phyloP scores from a whole-genome alignment of 2,329 filamentous ascomycete species.

The Penicillium sp. region DNA sequence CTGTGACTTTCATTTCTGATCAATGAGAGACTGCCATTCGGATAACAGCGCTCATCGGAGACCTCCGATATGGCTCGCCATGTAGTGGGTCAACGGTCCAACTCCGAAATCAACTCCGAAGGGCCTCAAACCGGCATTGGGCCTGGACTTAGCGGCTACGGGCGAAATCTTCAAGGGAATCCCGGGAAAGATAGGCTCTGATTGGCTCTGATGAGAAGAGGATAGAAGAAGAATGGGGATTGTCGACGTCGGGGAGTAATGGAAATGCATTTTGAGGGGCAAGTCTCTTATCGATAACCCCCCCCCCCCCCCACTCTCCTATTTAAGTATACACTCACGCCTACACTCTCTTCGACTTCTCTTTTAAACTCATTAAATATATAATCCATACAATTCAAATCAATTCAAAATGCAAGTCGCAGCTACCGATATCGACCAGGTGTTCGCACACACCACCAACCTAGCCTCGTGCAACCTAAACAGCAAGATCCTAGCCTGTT shows the following conservation, averaged over 20 bases:
- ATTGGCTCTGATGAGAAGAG: neutral
- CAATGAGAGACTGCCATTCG: neutral
- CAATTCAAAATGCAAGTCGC: conserved; percentile 34
- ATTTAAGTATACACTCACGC: conserved; percentile 8
- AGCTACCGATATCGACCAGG: conserved; percentile 52
- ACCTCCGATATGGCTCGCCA: conserved; percentile 16
- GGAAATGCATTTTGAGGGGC: neutral
- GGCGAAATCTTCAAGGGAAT: neutral
- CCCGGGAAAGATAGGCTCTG: neutral
- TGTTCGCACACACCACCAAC: conserved; percentile 57
- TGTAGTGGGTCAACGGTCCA: conserved; percentile 12
- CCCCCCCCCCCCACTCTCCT: conserved; percentile 12
- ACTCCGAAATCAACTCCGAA: conserved; percentile 7
- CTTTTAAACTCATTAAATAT: neutral
- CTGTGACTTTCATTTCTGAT: neutral
- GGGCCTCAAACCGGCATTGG: neutral
- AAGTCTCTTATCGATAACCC: conserved; percentile 13
- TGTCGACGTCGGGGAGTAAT: neutral
- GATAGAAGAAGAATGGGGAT: neutral
- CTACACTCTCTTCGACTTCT: neutral
- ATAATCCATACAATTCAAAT: neutral
- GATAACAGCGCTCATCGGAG: conserved; percentile 22
- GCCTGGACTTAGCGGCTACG: neutral
- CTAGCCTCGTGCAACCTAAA: conserved; percentile 49
- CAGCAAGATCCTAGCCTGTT: conserved; percentile 56